Percentiles rank a stretch among this genome's conserved stretches.
phyloP scores from a whole-genome alignment of 2,329 filamentous ascomycete genomes.

The Aspergillus arachidicola region DNA sequence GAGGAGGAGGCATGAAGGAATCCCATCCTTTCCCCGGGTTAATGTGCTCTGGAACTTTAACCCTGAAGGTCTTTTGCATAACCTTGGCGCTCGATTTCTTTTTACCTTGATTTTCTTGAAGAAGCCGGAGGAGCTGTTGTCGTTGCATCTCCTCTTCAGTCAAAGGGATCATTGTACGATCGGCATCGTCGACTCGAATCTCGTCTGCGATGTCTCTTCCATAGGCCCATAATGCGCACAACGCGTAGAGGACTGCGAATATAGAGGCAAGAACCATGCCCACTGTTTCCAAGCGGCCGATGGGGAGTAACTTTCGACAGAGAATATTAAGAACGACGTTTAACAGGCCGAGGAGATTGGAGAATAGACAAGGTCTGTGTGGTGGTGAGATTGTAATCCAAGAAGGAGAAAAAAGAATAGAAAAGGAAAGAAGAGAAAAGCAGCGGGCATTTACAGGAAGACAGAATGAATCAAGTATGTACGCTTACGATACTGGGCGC shows the following conservation, averaged over 20 bases:
- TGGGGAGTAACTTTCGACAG: constrained; percentile 29
- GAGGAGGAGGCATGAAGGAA: constrained; percentile 19
- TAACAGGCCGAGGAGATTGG: constrained; percentile 35
- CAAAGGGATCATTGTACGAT: constrained; percentile 22
- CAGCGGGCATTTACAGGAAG: constrained; percentile 31
- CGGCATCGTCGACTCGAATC: constrained; percentile 11
- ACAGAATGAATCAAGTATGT: constrained; percentile 32
- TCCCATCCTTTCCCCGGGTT: constrained; percentile 25
- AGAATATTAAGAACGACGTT: constrained; percentile 38
- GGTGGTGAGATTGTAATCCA: constrained; percentile 9
- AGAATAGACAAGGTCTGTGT: constrained; percentile 26
- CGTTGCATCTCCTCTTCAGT: constrained; percentile 45
- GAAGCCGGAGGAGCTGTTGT: constrained; percentile 39
- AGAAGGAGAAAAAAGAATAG: not conserved
- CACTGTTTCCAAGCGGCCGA: constrained; percentile 28
- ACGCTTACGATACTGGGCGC: constrained; percentile 26
- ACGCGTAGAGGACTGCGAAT: constrained; percentile 31
- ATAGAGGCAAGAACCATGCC: constrained; percentile 31
- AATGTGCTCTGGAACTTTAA: constrained; percentile 28
- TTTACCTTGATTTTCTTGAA: constrained; percentile 32
- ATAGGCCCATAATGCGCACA: constrained; percentile 31
- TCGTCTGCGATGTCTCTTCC: constrained; percentile 17
- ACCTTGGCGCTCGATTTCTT: constrained; percentile 21
- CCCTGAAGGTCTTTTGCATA: constrained; percentile 30
- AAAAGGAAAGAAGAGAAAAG: not conserved